phyloP scores from a whole-genome alignment of 495 filamentous ascomycete genomes.

The Neurospora tetraspora region DNA sequence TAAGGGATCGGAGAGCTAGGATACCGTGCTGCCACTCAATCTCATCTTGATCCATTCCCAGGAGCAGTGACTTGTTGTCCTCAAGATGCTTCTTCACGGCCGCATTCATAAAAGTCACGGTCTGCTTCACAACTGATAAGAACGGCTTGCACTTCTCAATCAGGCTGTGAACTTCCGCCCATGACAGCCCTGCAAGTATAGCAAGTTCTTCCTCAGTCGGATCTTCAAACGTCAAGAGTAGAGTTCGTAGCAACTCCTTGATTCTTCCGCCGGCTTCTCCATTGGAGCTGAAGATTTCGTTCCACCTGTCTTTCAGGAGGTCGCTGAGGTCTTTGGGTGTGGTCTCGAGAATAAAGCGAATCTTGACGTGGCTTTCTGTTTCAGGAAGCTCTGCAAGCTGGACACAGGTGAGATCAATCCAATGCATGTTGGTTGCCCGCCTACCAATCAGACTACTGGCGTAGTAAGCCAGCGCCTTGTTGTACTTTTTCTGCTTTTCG shows the following conservation, averaged over 20 bases:
- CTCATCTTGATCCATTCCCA: conserved; percentile 23
- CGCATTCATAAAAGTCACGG: conserved; percentile 17
- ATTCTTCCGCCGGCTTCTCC: conserved; percentile 19
- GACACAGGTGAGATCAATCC: conserved; percentile 27
- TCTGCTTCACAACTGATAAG: conserved; percentile 15
- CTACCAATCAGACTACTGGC: conserved; percentile 25
- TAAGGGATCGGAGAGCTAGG: conserved; percentile 23
- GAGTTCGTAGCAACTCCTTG: conserved; percentile 25
- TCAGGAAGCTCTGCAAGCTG: conserved; percentile 21
- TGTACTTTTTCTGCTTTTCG: conserved; percentile 23
- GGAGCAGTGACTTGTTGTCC: conserved; percentile 3
- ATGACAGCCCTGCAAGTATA: conserved; percentile 17
- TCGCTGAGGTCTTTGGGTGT: conserved; percentile 24
- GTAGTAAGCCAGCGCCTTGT: conserved; percentile 26
- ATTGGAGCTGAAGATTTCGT: conserved; percentile 18
- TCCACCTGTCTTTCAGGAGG: conserved; percentile 23
- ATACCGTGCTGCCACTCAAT: conserved; percentile 32
- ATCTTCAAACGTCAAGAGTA: conserved; percentile 27
- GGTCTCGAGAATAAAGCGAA: conserved; percentile 20
- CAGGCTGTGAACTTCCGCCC: conserved; percentile 16
- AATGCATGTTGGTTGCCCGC: conserved; percentile 25
- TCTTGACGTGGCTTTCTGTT: conserved; percentile 17
- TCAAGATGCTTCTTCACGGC: background rate
- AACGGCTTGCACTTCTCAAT: conserved; percentile 25
- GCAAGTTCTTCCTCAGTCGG: conserved; percentile 24